Evolutionary conservation across 768 basidiomycete genomes (phyloP).

Genomic region (Mycena belliarum): DNA sequence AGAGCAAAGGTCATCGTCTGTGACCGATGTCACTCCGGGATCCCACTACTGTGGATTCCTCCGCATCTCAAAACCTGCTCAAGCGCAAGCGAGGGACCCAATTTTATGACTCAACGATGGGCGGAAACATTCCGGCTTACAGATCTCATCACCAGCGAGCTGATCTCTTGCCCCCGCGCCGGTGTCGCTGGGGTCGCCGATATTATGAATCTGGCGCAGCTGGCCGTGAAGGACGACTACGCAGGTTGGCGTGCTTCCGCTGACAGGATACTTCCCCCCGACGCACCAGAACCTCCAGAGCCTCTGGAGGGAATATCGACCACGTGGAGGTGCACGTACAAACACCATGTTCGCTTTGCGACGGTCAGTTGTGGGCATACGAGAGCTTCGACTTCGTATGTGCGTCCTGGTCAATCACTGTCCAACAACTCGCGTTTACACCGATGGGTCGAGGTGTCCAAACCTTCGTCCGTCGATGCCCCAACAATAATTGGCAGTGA

Average conservation of each 20-base stretch:
- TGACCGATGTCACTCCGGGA: background rate
- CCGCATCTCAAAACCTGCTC: background rate
- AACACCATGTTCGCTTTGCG: background rate
- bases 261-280: background rate
- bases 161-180: background rate
- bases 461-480: background rate
- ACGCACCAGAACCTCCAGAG: background rate
- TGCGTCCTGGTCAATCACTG: background rate
- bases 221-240: background rate
- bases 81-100: background rate
- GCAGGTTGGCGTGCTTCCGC: background rate
- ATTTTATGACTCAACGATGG: background rate
- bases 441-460: background rate
- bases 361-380: background rate
- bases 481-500: background rate
- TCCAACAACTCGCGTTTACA: background rate
- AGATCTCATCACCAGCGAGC: background rate
- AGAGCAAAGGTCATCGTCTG: background rate
- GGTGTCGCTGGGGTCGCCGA: background rate
- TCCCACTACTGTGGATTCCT: background rate
- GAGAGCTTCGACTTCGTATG: background rate
- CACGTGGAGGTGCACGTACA: background rate
- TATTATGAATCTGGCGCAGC: background rate
- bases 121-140: background rate
- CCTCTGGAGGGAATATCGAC: background rate